A percentile compares a stretch with the other conserved stretches of the same genome.
Evolutionary conservation across 257 asterid species (phyloP).

Genomic region (Plectranthus barbatus): DNA sequence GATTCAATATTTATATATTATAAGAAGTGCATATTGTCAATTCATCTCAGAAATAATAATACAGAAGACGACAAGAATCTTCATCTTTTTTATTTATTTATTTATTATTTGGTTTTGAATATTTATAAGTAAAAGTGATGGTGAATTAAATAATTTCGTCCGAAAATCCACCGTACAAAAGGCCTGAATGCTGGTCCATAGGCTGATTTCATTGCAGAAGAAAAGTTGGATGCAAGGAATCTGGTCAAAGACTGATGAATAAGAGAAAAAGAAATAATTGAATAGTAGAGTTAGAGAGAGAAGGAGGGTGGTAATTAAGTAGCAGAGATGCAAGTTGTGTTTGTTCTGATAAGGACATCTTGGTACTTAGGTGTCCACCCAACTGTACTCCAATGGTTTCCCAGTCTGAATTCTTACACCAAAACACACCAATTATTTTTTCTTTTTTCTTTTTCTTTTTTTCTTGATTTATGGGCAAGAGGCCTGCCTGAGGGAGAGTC

Average conservation of each 20-base stretch:
- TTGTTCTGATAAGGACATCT: conserved; percentile 31
- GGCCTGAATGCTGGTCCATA: conserved; percentile 10
- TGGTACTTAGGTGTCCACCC: conserved; percentile 44
- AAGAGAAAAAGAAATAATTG: neutral
- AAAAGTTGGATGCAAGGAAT: conserved; percentile 26
- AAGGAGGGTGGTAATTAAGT: conserved; percentile 14
- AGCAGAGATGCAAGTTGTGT: conserved; percentile 18
- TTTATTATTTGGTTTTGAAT: neutral
- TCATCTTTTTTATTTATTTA: too few species aligned
- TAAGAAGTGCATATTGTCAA: neutral
- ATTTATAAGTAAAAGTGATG: neutral
- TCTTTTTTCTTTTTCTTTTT: neutral
- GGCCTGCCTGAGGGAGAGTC: neutral
- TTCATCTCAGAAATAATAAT: too few species aligned
- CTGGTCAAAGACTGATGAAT: conserved; percentile 29
- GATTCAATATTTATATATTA: too few species aligned
- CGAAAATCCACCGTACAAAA: conserved; percentile 10
- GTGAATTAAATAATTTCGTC: neutral
- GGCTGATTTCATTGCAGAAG: neutral
- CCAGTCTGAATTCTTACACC: conserved; percentile 21
- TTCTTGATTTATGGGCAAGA: conserved; percentile 22
- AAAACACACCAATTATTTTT: conserved; percentile 17
- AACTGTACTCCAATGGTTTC: conserved; percentile 34
- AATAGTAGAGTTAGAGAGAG: conserved; percentile 9
- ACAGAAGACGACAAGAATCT: too few species aligned